A percentile compares a stretch with the other conserved stretches of the same genome.
Conservation (phyloP, 257 asterid species). For the Osmanthus fragrans region DNA sequence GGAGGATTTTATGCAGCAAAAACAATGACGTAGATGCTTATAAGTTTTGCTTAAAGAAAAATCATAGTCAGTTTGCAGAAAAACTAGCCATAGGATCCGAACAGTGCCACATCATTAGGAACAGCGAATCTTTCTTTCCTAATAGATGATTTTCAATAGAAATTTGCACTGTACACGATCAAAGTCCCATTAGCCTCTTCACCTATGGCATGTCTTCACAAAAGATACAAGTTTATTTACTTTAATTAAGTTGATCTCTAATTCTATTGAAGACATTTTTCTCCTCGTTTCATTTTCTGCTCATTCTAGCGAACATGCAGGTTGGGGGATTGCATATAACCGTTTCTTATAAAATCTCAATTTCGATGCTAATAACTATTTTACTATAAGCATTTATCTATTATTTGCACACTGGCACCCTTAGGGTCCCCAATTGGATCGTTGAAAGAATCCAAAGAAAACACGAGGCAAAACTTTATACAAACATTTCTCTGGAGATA, state of each 20-base stretch:
- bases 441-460: not conserved
- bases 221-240: not conserved
- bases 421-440: not conserved
- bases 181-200: not conserved
- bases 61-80: too few species aligned
- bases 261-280: not conserved
- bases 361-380: not conserved
- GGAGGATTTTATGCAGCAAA: not conserved
- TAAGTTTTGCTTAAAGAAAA: not conserved
- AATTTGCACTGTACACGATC: not conserved
- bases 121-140: not conserved
- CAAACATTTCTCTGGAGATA: too few species aligned
- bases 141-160: not conserved
- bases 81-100: not conserved
- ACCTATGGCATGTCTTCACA: not conserved
- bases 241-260: not conserved
- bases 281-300: not conserved
- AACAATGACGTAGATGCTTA: not conserved
- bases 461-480: not conserved
- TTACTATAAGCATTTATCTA: not conserved
- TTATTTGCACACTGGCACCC: not conserved
- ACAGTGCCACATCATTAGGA: not conserved
- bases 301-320: not conserved
- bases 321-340: not conserved
- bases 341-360: not conserved